A percentile compares a stretch with the other conserved stretches of the same genome.
These are phyloP conservation scores for Xylaria sp. DNA, from an alignment of 2,329 filamentous ascomycete genomes.

Conservation along the genomic window DNA sequence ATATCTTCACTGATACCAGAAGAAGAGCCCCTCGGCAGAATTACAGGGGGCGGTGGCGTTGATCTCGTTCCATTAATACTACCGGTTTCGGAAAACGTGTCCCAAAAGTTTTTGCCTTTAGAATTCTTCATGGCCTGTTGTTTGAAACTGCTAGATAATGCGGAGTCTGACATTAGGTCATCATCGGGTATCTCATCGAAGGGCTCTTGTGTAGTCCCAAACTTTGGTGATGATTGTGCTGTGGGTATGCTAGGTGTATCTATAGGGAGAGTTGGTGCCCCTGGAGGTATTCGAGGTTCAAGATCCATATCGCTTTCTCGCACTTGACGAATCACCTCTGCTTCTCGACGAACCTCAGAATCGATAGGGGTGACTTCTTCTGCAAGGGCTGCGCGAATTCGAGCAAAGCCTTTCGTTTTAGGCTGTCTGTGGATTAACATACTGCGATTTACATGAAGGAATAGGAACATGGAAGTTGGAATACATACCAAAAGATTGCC, in stretches of 20 bases:
- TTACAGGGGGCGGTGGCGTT: conserved; percentile 71
- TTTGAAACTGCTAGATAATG: conserved; percentile 75
- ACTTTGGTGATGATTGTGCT: conserved; percentile 74
- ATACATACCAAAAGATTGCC: conserved; percentile 85
- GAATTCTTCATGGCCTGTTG: conserved; percentile 77
- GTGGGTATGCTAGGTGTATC: conserved; percentile 63
- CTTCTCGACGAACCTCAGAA: conserved; percentile 87
- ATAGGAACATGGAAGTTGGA: conserved; percentile 41
- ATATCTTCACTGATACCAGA: conserved; percentile 75
- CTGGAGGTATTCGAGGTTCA: conserved; percentile 54
- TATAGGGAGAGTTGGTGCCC: conserved; percentile 50
- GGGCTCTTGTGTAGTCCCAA: conserved; percentile 69
- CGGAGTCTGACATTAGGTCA: conserved; percentile 69
- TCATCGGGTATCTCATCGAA: conserved; percentile 78
- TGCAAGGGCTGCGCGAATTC: conserved; percentile 87
- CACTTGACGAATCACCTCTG: conserved; percentile 94
- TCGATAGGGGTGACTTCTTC: conserved; percentile 92
- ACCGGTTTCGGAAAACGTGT: conserved; percentile 76
- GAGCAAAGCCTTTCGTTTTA: conserved; percentile 94
- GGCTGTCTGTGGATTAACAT: conserved; percentile 65
- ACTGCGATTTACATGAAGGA: background rate
- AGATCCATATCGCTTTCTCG: conserved; percentile 84
- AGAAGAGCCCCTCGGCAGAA: conserved; percentile 68
- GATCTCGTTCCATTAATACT: conserved; percentile 58
- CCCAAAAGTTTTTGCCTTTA: conserved; percentile 79